phyloP scores from a whole-genome alignment of 2,329 filamentous ascomycete genomes.

The Colletotrichum sp. region DNA sequence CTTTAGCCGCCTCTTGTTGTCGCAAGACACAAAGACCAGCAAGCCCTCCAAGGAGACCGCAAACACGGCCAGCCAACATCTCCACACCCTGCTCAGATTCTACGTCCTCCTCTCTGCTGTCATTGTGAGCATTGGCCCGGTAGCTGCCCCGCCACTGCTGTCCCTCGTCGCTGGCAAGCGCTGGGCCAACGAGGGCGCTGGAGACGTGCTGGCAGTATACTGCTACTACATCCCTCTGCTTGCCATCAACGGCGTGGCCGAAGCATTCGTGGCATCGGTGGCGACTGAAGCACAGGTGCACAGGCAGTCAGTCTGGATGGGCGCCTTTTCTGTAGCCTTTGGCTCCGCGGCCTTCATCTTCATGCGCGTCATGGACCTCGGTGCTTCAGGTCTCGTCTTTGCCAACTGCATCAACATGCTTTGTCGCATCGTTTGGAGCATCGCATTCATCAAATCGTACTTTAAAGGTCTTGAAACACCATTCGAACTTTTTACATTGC shows the following conservation, averaged over 20 bases:
- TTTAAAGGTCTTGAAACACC: slow-evolving; percentile 53
- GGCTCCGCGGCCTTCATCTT: slow-evolving; percentile 76
- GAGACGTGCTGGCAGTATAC: slow-evolving; percentile 77
- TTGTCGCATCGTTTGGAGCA: slow-evolving; percentile 83
- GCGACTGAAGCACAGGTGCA: slow-evolving; percentile 78
- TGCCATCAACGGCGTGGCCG: slow-evolving; percentile 88
- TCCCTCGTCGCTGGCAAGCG: slow-evolving; percentile 75
- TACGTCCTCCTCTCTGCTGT: slow-evolving; percentile 78
- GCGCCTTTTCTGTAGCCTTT: slow-evolving; percentile 78
- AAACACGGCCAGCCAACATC: slow-evolving; percentile 51
- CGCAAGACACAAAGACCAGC: slow-evolving; percentile 22
- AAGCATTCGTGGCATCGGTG: slow-evolving; percentile 91
- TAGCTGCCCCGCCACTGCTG: slow-evolving; percentile 75
- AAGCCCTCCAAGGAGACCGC: slow-evolving; percentile 27
- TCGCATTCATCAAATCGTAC: slow-evolving; percentile 71
- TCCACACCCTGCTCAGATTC: slow-evolving; percentile 69
- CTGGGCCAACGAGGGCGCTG: slow-evolving; percentile 79
- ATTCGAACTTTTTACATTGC: slow-evolving; percentile 45
- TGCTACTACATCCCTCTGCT: slow-evolving; percentile 94
- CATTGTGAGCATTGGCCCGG: slow-evolving; percentile 74
- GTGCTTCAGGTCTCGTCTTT: slow-evolving; percentile 80
- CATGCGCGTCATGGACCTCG: slow-evolving; percentile 70
- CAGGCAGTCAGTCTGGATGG: slow-evolving; percentile 84
- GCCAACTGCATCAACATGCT: slow-evolving; percentile 93
- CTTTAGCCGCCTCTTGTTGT: slow-evolving; percentile 78